Evolutionary conservation across 768 basidiomycete species (phyloP), one percentile per base, ranked within the genome.

Genomic region (Tylopilus felleus): DNA sequence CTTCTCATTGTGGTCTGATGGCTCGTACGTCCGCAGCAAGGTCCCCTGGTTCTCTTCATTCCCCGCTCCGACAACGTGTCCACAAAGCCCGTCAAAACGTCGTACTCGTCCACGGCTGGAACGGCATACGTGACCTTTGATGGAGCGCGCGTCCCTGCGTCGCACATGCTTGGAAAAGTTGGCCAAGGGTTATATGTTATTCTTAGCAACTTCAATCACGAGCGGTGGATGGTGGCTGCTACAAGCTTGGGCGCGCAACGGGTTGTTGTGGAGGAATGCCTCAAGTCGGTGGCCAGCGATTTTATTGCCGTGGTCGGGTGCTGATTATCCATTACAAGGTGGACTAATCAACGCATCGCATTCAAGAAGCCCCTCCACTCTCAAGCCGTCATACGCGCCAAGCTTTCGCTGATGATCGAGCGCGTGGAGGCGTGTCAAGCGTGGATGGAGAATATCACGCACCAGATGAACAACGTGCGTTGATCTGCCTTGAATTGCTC

Each of bases 91-190:
- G 89, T 98, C 73, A 94, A 93, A 74, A 98, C 95, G 0, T 81
- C 89, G 1, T 98, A 98, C 71, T 98, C 95, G 0, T 67, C 89
- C 4, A 86, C 88, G 0, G 96, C 96, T 4, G 96, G 96, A 7
- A 98, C 94, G 1, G 87, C 88, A 4, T 93, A 82, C 62, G 84
- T 96, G 27, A 87, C 80, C 0, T 94, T 93, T 64, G 82, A 92
- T 66, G 83, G 85, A 57, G 79, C 83, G 58, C 87, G 89, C 48
- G 93, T 96, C 0, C 93, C 95, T 0, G 77, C 89, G 9, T 80
- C 86, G 42, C 85, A 98, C 66, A 91, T 90, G 47, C 81, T 98
- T n/a, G 96, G 96, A 9, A 76, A 84, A 60, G 83, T 89, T 53
- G 89, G 93, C 49, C 81, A 82, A 42, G 96, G 96, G 43, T 80